phyloP scores from a whole-genome alignment of 2,329 filamentous ascomycete genomes.

The Tolypocladium guangdongense region DNA sequence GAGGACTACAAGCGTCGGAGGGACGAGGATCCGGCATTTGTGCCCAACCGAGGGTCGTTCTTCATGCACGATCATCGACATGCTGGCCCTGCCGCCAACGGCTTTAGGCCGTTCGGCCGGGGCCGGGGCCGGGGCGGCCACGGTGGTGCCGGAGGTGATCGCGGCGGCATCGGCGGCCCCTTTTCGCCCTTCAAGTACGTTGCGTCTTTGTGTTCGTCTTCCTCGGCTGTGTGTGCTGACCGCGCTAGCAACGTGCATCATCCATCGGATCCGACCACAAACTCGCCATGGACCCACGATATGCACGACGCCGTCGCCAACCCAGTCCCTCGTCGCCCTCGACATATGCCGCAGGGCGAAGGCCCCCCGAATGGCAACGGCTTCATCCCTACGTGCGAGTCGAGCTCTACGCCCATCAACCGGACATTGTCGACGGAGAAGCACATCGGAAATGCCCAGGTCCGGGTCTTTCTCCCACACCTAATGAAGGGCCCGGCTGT shows the following conservation, averaged over 20 bases:
- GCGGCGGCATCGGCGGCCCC: constrained; percentile 45
- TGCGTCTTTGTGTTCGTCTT: constrained; percentile 1
- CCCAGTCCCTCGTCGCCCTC: constrained; percentile 29
- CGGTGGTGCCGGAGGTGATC: constrained; percentile 20
- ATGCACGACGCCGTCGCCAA: constrained; percentile 67
- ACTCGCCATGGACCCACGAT: constrained; percentile 82
- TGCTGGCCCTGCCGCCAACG: constrained; percentile 64
- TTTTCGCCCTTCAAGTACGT: constrained; percentile 56
- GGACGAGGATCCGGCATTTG: constrained; percentile 84
- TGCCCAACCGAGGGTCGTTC: constrained; percentile 87
- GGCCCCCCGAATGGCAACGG: constrained; percentile 44
- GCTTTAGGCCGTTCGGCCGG: constrained; percentile 61
- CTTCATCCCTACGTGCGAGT: constrained; percentile 43
- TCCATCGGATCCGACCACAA: constrained; percentile 51
- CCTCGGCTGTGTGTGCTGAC: constrained; percentile 17
- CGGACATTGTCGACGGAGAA: constrained; percentile 73
- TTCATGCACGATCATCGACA: constrained; percentile 94
- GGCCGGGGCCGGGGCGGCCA: constrained; percentile 52
- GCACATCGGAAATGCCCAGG: constrained; percentile 72
- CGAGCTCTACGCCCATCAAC: constrained; percentile 57
- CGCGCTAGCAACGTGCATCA: constrained; percentile 27
- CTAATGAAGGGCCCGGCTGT: constrained; percentile 56
- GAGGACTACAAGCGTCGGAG: constrained; percentile 83
- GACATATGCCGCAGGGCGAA: constrained; percentile 33
- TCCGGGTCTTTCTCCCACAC: constrained; percentile 69